A percentile compares a stretch with the other conserved stretches of the same genome.
Evolutionary conservation across 2,329 filamentous ascomycete species (phyloP).

Genomic region (Apiospora arundinis): DNA sequence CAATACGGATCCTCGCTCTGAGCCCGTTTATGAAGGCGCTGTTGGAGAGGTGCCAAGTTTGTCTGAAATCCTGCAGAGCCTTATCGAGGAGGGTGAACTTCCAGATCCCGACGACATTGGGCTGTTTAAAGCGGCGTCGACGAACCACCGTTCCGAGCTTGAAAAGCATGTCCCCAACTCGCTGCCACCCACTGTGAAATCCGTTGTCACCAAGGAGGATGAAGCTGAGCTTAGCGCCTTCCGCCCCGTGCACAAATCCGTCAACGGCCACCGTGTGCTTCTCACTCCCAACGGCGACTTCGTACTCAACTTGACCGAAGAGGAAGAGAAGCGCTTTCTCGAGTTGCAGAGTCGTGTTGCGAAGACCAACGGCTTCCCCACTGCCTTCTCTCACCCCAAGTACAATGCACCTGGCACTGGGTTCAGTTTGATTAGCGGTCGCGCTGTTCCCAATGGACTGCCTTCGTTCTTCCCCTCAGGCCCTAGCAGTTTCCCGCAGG

Average conservation of each 20-base stretch:
- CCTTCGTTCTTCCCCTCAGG: slow-evolving; percentile 66
- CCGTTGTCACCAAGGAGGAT: slow-evolving; percentile 60
- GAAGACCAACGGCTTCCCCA: slow-evolving; percentile 55
- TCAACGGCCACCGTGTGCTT: slow-evolving; percentile 71
- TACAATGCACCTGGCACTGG: slow-evolving; percentile 63
- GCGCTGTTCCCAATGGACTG: slow-evolving; percentile 68
- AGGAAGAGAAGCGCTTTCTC: slow-evolving; percentile 75
- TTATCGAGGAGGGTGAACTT: slow-evolving; percentile 43
- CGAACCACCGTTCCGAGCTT: slow-evolving; percentile 43
- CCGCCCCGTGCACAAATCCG: slow-evolving; percentile 64
- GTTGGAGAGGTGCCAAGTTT: slow-evolving; percentile 41
- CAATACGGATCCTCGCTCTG: slow-evolving; percentile 35
- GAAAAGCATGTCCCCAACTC: slow-evolving; percentile 35
- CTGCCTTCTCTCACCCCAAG: slow-evolving; percentile 61
- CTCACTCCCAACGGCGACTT: slow-evolving; percentile 80
- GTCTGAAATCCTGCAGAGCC: slow-evolving; percentile 45
- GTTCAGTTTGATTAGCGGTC: slow-evolving; percentile 68
- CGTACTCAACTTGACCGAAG: slow-evolving; percentile 71
- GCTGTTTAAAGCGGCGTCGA: slow-evolving; percentile 47
- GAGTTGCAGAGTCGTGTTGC: slow-evolving; percentile 68
- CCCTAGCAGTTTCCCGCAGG: slow-evolving; percentile 54
- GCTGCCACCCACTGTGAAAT: slow-evolving; percentile 49
- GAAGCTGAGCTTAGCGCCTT: slow-evolving; percentile 61
- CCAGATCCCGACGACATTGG: slow-evolving; percentile 45
- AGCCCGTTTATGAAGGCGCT: slow-evolving; percentile 39